These are phyloP conservation scores for Prunus campanulata DNA, from an alignment of 306 rosid species.

Conservation along the genomic window DNA sequence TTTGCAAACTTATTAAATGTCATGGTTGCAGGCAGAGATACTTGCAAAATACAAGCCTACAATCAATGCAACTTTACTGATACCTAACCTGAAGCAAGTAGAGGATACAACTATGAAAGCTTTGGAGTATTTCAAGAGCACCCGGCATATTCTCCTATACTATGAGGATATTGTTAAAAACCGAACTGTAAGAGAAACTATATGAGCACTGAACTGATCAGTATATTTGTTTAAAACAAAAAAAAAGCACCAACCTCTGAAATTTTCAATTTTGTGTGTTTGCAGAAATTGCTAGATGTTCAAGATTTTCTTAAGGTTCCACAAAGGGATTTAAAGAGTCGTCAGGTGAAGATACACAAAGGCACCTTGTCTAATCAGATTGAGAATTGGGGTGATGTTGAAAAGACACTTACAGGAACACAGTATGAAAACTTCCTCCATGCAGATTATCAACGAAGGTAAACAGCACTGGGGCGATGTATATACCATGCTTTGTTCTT, in stretches of 20 bases:
- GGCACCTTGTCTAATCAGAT: conserved; percentile 67
- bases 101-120: conserved; percentile 73
- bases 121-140: conserved; percentile 85
- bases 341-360: conserved; percentile 92
- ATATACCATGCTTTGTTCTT: conserved; percentile 34
- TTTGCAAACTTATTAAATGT: conserved; percentile 1
- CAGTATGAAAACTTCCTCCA: conserved; percentile 55
- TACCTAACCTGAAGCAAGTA: conserved; percentile 60
- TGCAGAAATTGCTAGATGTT: conserved; percentile 73
- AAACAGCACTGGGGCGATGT: conserved; percentile 37
- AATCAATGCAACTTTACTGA: conserved; percentile 67
- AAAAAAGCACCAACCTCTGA: background rate
- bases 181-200: conserved; percentile 59
- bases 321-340: conserved; percentile 58
- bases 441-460: conserved; percentile 50
- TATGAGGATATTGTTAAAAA: conserved; percentile 86
- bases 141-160: conserved; percentile 68
- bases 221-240: too few relatives aligned
- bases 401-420: conserved; percentile 61
- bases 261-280: conserved; percentile 17
- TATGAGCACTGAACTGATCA: background rate
- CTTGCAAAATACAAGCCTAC: conserved; percentile 89
- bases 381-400: conserved; percentile 64
- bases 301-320: conserved; percentile 90
- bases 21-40: conserved; percentile 73